Conservation (phyloP, 1,284 basidiomycete species). For the Tylopilus sp. region DNA sequence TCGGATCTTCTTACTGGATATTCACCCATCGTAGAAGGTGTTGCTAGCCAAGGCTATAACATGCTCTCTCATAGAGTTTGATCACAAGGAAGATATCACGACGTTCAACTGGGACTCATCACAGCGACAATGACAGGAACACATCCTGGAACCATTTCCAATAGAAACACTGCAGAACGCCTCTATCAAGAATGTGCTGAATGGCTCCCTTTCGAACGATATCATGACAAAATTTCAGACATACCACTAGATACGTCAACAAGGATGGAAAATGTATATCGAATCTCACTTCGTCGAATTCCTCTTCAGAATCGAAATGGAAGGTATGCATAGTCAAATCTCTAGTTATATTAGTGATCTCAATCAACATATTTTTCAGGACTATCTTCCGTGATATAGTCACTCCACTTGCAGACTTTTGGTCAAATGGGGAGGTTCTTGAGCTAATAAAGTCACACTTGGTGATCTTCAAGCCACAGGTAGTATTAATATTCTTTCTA, state of each 20-base stretch:
- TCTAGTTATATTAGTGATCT: too few species aligned
- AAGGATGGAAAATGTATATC: neutral
- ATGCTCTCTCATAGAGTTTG: slow-evolving; percentile 1
- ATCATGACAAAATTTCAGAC: neutral
- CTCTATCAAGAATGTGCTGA: neutral
- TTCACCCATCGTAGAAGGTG: neutral
- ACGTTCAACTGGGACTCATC: slow-evolving; percentile 3
- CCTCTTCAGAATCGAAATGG: neutral
- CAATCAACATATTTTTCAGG: too few species aligned
- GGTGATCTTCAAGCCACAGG: neutral
- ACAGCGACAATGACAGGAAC: slow-evolving; percentile 8
- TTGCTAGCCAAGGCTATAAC: slow-evolving; percentile 16
- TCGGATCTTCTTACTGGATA: too few species aligned
- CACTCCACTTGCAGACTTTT: neutral
- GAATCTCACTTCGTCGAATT: neutral
- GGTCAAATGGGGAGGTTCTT: neutral
- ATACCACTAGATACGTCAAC: neutral
- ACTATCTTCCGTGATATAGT: neutral
- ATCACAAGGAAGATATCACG: slow-evolving; percentile 1
- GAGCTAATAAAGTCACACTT: slow-evolving; percentile 4
- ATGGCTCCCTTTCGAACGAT: slow-evolving; percentile 1
- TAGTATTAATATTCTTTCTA: neutral
- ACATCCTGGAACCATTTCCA: neutral
- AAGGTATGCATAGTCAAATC: neutral
- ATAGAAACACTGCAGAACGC: neutral